Base-by-base conservation (phyloP, 2,329 filamentous ascomycete genomes). In the Neoascochyta sp. region DNA sequence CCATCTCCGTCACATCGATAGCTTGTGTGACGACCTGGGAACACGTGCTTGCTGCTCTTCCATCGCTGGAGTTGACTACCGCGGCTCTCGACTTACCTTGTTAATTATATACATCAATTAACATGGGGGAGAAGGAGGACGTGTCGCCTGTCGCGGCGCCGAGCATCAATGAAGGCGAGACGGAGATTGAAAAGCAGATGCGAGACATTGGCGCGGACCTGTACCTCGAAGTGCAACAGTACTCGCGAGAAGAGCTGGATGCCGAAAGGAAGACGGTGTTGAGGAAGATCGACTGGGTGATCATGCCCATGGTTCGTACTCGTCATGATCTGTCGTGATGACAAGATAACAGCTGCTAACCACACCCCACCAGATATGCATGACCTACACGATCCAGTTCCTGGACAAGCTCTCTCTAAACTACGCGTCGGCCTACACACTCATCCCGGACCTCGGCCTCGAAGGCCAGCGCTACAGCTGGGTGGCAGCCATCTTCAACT, bases 261-360 rank as follows among this genome's bases (percentile, higher is more conserved):
- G 52, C 47, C 1, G 67, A 71, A 38, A 55, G 65, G 4, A 59
- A 58, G 10, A 40, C 59, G 10, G 67, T 71, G 4, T 41, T 67
- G 16, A 53, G 57, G 27, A 67, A 70, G 40, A 58, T 71, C 11
- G 68, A 71, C 35, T 64, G 61, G 58, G 59, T 69, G 9, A 66
- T 71, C 20, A 62, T 71, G 60, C 68, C 68, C 6, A 67, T 70
- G 45, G 66, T 69, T n/a, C n/a, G n/a, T n/a, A n/a, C n/a, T n/a
- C n/a, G n/a, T n/a, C n/a, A n/a, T n/a, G n/a, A n/a, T n/a, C n/a
- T n/a, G n/a, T 16, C 2, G 4, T 5, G 4, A 10, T 26, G 13
- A 16, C 10, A n/a, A 25, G 10, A 10, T 10, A 15, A n/a, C n/a
- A n/a, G n/a, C n/a, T n/a, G n/a, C n/a, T n/a, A n/a, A n/a, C n/a